Conservation (phyloP, 257 asterid genomes). For the Solanum pinnatisectum region DNA sequence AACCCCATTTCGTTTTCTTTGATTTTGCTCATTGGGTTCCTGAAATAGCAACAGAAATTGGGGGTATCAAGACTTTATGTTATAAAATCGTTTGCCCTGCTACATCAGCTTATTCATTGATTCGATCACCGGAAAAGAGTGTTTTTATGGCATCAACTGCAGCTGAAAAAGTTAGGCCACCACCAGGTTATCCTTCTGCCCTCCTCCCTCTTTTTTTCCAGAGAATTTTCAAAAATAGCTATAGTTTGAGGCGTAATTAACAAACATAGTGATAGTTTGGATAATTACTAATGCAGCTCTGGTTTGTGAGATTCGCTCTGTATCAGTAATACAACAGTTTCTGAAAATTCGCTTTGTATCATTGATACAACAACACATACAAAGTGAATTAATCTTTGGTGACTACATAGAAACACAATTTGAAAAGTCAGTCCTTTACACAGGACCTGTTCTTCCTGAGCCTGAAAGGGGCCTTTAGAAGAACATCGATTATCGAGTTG, state of each 20-base stretch:
- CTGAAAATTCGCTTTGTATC: neutral
- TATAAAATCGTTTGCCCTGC: conserved; percentile 16
- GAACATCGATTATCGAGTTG: conserved; percentile 4
- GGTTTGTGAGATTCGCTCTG: neutral
- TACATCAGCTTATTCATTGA: neutral
- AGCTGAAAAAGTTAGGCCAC: conserved; percentile 2
- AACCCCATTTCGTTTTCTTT: conserved; percentile 36
- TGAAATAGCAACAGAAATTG: conserved; percentile 16
- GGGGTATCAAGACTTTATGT: conserved; percentile 25
- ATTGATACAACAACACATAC: neutral
- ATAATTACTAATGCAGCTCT: neutral
- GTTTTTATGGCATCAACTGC: neutral
- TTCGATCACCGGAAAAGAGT: neutral
- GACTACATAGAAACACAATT: neutral
- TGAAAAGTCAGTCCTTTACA: neutral
- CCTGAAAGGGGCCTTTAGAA: neutral
- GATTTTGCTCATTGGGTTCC: conserved; percentile 50
- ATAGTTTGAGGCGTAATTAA: neutral
- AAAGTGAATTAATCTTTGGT: neutral
- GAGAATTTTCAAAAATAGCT: neutral
- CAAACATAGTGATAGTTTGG: neutral
- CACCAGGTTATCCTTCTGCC: conserved; percentile 1
- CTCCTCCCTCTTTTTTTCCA: neutral
- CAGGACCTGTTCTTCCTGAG: conserved; percentile 13
- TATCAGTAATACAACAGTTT: conserved; percentile 1